Evolutionary conservation across 495 filamentous ascomycete genomes (phyloP).

Genomic region (Podospora pseudopauciseta): DNA sequence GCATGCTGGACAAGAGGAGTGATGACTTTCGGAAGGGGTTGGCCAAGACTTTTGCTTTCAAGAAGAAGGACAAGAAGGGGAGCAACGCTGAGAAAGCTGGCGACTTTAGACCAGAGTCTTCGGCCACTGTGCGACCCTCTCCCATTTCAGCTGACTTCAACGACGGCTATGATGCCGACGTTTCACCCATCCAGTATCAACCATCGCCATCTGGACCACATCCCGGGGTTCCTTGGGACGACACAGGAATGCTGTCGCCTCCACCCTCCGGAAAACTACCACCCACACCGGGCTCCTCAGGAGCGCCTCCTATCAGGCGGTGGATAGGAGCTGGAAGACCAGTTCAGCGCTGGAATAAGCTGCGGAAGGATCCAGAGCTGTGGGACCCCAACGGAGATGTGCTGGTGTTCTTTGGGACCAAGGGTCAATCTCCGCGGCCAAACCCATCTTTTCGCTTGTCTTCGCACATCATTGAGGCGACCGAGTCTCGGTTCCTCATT

Average conservation of each 20-base stretch:
- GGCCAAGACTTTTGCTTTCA: constrained; percentile 45
- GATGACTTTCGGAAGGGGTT: constrained; percentile 49
- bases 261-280: constrained; percentile 38
- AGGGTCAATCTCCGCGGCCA: constrained; percentile 39
- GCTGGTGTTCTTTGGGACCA: constrained; percentile 52
- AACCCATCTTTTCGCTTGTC: constrained; percentile 56
- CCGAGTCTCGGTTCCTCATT: constrained; percentile 51
- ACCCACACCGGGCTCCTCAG: constrained; percentile 29
- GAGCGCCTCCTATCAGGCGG: constrained; percentile 43
- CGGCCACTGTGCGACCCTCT: constrained; percentile 34
- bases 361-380: constrained; percentile 57
- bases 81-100: constrained; percentile 17
- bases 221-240: constrained; percentile 10
- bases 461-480: constrained; percentile 54
- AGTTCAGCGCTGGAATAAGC: constrained; percentile 52
- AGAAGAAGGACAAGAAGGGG: constrained; percentile 43
- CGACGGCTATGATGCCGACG: constrained; percentile 26
- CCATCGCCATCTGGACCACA: constrained; percentile 6
- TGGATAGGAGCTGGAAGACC: constrained; percentile 48
- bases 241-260: constrained; percentile 24
- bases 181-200: constrained; percentile 19
- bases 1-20: constrained; percentile 52
- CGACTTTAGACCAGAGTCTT: constrained; percentile 34
- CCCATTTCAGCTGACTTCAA: constrained; percentile 21
- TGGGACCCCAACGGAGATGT: constrained; percentile 63